Conservation (phyloP, 2,329 filamentous ascomycete genomes). For the Lasiodiplodia gonubiensis region DNA sequence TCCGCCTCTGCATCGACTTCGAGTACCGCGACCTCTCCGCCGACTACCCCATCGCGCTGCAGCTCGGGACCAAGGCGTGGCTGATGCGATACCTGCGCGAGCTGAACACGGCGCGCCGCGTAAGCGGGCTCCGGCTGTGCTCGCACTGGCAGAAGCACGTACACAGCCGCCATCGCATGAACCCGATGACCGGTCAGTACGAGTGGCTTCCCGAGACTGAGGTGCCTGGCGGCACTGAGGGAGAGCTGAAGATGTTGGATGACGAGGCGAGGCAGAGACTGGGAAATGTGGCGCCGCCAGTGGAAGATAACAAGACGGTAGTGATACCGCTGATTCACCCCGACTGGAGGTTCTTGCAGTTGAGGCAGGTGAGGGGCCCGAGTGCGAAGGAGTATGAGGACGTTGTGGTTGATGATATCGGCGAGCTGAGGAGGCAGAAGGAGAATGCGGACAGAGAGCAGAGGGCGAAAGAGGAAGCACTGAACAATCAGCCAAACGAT, state of each 20-base stretch:
- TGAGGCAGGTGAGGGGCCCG: slow-evolving; percentile 8
- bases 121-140: background rate
- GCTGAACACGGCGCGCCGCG: background rate
- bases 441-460: background rate
- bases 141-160: background rate
- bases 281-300: background rate
- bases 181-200: background rate
- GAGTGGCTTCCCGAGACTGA: background rate
- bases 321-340: background rate
- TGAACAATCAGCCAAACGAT: no score
- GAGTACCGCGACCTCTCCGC: slow-evolving; percentile 12
- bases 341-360: background rate
- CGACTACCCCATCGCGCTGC: background rate
- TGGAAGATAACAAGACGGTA: background rate
- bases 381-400: slow-evolving; percentile 15
- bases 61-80: background rate
- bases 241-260: background rate
- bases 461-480: background rate
- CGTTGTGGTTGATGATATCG: slow-evolving; percentile 4
- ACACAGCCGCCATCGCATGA: background rate
- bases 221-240: background rate
- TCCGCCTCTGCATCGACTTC: slow-evolving; percentile 17
- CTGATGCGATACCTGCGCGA: slow-evolving; percentile 2
- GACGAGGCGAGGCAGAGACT: background rate
- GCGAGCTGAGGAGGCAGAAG: background rate